Evolutionary conservation across 768 basidiomycete species (phyloP), one percentile per base, ranked within the genome.

Genomic region (Panaeolus cyanescens): DNA sequence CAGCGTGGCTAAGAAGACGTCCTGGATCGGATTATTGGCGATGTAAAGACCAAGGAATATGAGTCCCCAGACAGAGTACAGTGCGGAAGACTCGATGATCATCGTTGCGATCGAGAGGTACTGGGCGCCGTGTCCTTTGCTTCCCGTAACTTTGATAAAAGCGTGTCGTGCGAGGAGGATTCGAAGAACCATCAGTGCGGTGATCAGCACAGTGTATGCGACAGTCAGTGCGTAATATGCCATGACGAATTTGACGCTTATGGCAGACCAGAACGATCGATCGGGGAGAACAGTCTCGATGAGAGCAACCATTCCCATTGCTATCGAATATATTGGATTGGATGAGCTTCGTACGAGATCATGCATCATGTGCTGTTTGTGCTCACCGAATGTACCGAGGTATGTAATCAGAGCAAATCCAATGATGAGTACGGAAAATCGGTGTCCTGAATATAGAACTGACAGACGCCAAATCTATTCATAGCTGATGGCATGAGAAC

Each of bases 61-160:
- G 20, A 63, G 39, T 7, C 59, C 59, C 32, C 59, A 63, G 17
- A 56, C 45, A 6, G 62, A 56, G 17, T 63, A 63, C n/a, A 63
- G 33, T 4, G 62, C 62, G 20, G 59, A 63, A 12, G 62, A 63
- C 55, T 63, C 62, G 25, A 63, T 56, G 15, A 63, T 32, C 19
- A 63, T 63, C 3, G 62, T 59, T 12, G 55, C 45, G 1, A 63
- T 28, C 31, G 55, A 56, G 10, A 50, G 39, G 25, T 63, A 63
- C 9, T 45, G 54, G 3, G 32, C 42, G 28, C 45, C 60, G 22
- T 59, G 54, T 15, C 31, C 34, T 32, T 37, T 56, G 30, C 60
- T 40, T 15, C 59, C 30, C 32, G 12, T 54, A 5, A 32, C 56
- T 7, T 57, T 59, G 55, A 63, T 56, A n/a, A 58, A 33, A 15